These are phyloP conservation scores for Camellia sinensis DNA, from an alignment of 148 eudicot species.

Conservation along the genomic window DNA sequence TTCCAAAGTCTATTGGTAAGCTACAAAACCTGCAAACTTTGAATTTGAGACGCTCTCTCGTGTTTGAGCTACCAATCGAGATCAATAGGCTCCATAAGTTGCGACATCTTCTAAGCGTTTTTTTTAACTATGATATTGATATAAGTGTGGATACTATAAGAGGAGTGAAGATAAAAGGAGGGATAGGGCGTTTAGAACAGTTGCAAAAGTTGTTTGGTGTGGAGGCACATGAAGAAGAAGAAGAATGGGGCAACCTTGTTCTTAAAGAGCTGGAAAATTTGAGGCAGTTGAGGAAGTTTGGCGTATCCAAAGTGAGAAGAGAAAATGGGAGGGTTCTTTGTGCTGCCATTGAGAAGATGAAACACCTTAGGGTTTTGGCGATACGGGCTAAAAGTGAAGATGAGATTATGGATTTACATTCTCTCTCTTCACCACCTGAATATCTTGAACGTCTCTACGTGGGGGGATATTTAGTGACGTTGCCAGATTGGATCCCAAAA, in stretches of 20 bases:
- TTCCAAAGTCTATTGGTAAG: conserved; percentile 17
- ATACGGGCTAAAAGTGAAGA: not conserved
- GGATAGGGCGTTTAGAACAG: not conserved
- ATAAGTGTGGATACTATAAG: too few species aligned
- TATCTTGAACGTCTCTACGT: not conserved
- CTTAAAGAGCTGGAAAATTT: not conserved
- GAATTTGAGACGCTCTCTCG: not conserved
- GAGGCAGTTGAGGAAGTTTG: not conserved
- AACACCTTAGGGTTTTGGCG: not conserved
- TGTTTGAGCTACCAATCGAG: not conserved
- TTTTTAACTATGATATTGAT: not conserved
- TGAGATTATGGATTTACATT: not conserved
- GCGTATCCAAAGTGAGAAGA: not conserved
- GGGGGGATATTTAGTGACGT: not conserved
- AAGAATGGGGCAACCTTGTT: not conserved
- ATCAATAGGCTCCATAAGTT: not conserved
- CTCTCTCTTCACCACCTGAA: not conserved
- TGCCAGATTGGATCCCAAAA: conserved; percentile 4
- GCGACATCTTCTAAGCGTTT: not conserved
- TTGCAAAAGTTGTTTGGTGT: not conserved
- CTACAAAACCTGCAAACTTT: conserved; percentile 3
- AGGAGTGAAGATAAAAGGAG: not conserved
- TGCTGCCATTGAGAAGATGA: not conserved
- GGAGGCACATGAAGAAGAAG: too few species aligned
- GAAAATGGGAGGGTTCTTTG: not conserved